Base-by-base conservation (phyloP, 1,139 yeast genomes). In the Lodderomyces beijingensis region DNA sequence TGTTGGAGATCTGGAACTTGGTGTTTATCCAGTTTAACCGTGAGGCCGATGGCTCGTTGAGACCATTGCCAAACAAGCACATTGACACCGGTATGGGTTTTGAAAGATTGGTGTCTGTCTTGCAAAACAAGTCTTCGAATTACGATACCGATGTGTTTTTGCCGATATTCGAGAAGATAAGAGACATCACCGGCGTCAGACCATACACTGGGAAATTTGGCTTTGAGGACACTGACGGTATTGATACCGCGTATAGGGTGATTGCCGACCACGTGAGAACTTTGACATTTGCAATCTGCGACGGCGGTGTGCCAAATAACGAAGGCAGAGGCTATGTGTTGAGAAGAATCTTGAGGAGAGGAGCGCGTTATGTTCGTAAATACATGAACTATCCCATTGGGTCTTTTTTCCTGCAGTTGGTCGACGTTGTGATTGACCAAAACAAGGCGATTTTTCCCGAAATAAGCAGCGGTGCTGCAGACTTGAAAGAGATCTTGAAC, bases 41-140 rank as follows among this genome's bases (percentile, higher is more conserved):
- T 61, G 98, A 91, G 64, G 65, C 89, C 11, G 94, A 84, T 56
- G 77, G 84, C n/a, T 65, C 83, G 22, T 74, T 91, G 59, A 81
- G 74, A 55, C 62, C 89, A 4, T 72, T 91, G 50, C 99, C 99
- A 31, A 87, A 88, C 34, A 81, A 88, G 62, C 99, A 91, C 57
- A 78, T 91, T 43, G 99, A 91, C 57, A 91, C 99, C 19, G 99
- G 99, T 63, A 75, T 91, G 88, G 99, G 99, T 31, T 91, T 89
- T 52, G 99, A 91, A 69, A 80, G 99, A 63, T 75, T 91, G 53
- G 99, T 91, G 16, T 87, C 96, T 4, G 80, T 91, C 38, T 74
- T 91, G 54, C 98, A 93, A 65, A 79, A 87, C 62, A 89, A 84
- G 53, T 66, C 74, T 45, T 88, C 96, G 34, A 91, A 91, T 65